These are phyloP conservation scores for Cladophialophora yegresii DNA, from an alignment of 2,329 filamentous ascomycete species.

Conservation along the genomic window DNA sequence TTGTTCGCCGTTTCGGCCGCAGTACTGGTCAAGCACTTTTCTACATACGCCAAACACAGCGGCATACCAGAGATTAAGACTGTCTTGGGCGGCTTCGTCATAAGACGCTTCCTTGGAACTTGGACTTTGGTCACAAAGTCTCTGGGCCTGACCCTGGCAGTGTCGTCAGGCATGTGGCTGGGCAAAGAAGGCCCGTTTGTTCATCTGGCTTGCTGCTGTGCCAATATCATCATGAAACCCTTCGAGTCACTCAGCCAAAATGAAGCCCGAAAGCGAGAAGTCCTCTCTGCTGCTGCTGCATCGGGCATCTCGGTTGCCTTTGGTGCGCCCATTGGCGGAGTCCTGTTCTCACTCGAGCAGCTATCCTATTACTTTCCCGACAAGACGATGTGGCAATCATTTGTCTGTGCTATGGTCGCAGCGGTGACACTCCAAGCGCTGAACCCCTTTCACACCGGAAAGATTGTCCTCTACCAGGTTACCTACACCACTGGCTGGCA, in stretches of 20 bases:
- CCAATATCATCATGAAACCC: slow-evolving; percentile 88
- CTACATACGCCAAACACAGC: slow-evolving; percentile 85
- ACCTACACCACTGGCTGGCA: slow-evolving; percentile 92
- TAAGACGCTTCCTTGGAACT: slow-evolving; percentile 77
- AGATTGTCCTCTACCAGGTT: slow-evolving; percentile 94
- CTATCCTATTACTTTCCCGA: slow-evolving; percentile 97
- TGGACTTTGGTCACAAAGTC: slow-evolving; percentile 93
- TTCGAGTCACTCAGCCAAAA: slow-evolving; percentile 80
- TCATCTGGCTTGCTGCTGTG: slow-evolving; percentile 94
- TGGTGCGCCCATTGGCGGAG: slow-evolving; percentile 88
- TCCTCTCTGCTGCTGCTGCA: slow-evolving; percentile 87
- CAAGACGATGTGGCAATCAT: slow-evolving; percentile 99
- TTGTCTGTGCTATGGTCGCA: slow-evolving; percentile 98
- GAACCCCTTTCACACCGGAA: slow-evolving; percentile 92
- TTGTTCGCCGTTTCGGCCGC: slow-evolving; percentile 76
- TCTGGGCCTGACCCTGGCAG: slow-evolving; percentile 78
- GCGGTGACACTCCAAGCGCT: slow-evolving; percentile 89
- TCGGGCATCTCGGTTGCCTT: slow-evolving; percentile 93
- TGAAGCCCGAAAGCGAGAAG: slow-evolving; percentile 90
- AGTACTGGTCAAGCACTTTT: slow-evolving; percentile 78
- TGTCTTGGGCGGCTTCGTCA: slow-evolving; percentile 89
- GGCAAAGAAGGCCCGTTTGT: slow-evolving; percentile 95
- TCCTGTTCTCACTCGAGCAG: slow-evolving; percentile 95
- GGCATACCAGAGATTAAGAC: slow-evolving; percentile 99
- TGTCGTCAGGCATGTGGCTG: slow-evolving; percentile 92